Evolutionary conservation across 2,329 filamentous ascomycete species (phyloP).

Genomic region (Cryoendolithus antarcticus): DNA sequence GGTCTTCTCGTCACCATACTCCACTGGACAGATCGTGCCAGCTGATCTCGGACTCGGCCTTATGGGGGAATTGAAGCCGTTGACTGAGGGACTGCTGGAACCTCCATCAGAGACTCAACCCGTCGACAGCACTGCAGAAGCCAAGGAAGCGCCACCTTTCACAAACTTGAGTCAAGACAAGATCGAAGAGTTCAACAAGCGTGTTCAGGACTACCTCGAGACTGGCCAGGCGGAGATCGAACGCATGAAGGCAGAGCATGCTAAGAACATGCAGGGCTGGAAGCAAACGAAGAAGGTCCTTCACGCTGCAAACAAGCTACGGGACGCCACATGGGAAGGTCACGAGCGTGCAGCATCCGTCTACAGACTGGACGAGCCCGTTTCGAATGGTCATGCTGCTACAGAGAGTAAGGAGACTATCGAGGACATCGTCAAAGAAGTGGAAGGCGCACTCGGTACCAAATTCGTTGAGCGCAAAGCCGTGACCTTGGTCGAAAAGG

Average conservation of each 20-base stretch:
- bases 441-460: conserved; percentile 59
- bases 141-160: conserved; percentile 31
- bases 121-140: conserved; percentile 32
- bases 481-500: conserved; percentile 20
- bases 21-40: conserved; percentile 71
- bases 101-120: conserved; percentile 32
- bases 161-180: conserved; percentile 63
- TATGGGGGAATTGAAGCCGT: conserved; percentile 60
- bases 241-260: conserved; percentile 69
- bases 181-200: conserved; percentile 70
- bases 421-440: conserved; percentile 61
- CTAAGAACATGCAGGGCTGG: conserved; percentile 62
- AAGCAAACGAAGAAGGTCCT: conserved; percentile 57
- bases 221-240: conserved; percentile 72
- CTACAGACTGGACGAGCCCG: conserved; percentile 39
- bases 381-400: conserved; percentile 17
- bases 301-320: conserved; percentile 63
- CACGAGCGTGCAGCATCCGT: conserved; percentile 12
- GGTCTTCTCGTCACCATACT: conserved; percentile 80
- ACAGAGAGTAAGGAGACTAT: conserved; percentile 37
- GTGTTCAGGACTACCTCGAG: conserved; percentile 59
- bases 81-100: conserved; percentile 80
- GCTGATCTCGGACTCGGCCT: conserved; percentile 75
- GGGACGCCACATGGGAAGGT: conserved; percentile 46
- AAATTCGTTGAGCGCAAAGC: conserved; percentile 37